phyloP scores from a whole-genome alignment of 768 basidiomycete species.

The Amyloporia xantha region DNA sequence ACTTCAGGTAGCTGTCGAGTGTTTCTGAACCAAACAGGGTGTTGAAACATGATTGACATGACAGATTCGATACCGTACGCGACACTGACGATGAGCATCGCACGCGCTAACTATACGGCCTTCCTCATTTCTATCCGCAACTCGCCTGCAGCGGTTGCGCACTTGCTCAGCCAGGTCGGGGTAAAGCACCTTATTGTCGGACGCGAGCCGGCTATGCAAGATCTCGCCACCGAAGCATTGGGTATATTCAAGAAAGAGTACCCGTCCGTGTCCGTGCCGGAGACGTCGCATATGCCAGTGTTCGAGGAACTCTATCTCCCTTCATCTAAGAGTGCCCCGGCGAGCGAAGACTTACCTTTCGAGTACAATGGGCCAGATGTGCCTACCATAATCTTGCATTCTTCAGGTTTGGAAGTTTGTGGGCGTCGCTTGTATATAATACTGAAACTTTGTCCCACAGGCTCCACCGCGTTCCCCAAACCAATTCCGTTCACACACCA shows the following conservation, averaged over 20 bases:
- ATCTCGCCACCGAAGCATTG: conserved; percentile 17
- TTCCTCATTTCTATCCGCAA: conserved; percentile 32
- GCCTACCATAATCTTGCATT: conserved; percentile 13
- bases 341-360: neutral
- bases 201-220: conserved; percentile 19
- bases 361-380: conserved; percentile 6
- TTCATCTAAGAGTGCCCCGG: conserved; percentile 1
- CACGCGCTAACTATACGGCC: conserved; percentile 14
- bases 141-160: conserved; percentile 25
- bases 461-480: conserved; percentile 18
- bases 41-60: neutral
- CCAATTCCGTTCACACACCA: conserved; percentile 14
- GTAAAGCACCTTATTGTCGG: conserved; percentile 24
- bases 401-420: conserved; percentile 16
- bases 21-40: neutral
- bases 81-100: conserved; percentile 11
- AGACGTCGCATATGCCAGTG: conserved; percentile 8
- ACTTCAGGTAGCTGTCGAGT: conserved; percentile 5
- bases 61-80: conserved; percentile 23
- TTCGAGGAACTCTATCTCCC: conserved; percentile 15
- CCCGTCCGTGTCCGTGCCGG: neutral
- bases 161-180: conserved; percentile 21
- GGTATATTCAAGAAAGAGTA: conserved; percentile 11
- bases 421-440: neutral
- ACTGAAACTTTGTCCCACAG: conserved; percentile 5